Conservation (phyloP, 805 yeast species). For the Metschnikowia colocasiae region DNA sequence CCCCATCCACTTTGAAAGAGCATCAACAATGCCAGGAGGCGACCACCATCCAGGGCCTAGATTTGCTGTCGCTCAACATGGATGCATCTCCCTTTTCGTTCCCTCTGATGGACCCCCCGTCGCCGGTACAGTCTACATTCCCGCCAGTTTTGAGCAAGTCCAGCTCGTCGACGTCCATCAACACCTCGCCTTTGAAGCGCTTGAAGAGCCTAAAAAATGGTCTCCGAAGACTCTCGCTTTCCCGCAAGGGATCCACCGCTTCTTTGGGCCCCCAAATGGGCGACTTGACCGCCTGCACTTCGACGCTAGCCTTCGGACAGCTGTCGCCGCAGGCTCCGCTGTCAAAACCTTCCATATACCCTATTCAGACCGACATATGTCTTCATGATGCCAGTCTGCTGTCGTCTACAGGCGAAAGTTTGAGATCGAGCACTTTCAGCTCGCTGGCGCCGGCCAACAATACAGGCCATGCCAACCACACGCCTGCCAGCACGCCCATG, state of each 20-base stretch:
- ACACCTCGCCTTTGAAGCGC: slow-evolving; percentile 33
- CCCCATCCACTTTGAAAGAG: slow-evolving; percentile 4
- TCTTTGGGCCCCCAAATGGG: slow-evolving; percentile 3
- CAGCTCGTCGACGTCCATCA: slow-evolving; percentile 7
- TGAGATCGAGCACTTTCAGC: slow-evolving; percentile 16
- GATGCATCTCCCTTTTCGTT: slow-evolving; percentile 17
- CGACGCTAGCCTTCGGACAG: slow-evolving; percentile 1
- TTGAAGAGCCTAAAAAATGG: slow-evolving; percentile 37
- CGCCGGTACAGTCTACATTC: slow-evolving; percentile 5
- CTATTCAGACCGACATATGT: slow-evolving; percentile 11
- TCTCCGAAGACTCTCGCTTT: slow-evolving; percentile 35
- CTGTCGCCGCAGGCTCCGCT: background rate
- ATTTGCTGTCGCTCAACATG: slow-evolving; percentile 23
- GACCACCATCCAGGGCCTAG: slow-evolving; percentile 23
- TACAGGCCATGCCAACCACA: background rate
- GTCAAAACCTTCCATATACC: slow-evolving; percentile 3
- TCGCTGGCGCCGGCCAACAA: slow-evolving; percentile 4
- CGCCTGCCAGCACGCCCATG: slow-evolving; percentile 8
- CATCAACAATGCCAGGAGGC: background rate
- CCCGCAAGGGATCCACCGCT: slow-evolving; percentile 11
- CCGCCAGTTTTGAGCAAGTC: slow-evolving; percentile 5
- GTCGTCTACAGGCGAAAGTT: slow-evolving; percentile 14
- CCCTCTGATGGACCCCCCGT: slow-evolving; percentile 13
- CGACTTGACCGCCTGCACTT: slow-evolving; percentile 6
- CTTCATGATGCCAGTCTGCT: slow-evolving; percentile 13